Percentiles rank a stretch among this genome's conserved stretches.
These are phyloP conservation scores for Alternaria rosae DNA, from an alignment of 2,329 filamentous ascomycete genomes.

Conservation along the genomic window DNA sequence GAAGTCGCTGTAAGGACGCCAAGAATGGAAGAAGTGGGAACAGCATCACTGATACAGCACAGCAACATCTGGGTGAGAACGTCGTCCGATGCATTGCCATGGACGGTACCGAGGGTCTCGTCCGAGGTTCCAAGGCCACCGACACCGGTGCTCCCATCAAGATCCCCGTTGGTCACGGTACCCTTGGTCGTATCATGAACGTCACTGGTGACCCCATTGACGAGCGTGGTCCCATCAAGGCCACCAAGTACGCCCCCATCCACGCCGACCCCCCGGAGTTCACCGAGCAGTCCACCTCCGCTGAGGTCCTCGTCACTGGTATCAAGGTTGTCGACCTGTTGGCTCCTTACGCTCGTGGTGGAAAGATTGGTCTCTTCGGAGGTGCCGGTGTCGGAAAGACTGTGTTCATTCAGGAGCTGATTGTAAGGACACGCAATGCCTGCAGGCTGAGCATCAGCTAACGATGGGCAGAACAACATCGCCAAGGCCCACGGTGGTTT, in stretches of 20 bases:
- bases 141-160: constrained; percentile 96
- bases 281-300: constrained; percentile 92
- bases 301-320: constrained; percentile 97
- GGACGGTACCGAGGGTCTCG: constrained; percentile 99
- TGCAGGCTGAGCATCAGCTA: constrained; percentile 22
- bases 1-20: constrained; percentile 85
- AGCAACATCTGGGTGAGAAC: constrained; percentile 99
- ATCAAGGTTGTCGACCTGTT: constrained; percentile 99
- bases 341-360: constrained; percentile 99
- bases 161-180: constrained; percentile 92
- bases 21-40: constrained; percentile 30
- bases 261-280: constrained; percentile 94
- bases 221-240: constrained; percentile 98
- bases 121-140: constrained; percentile 82
- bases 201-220: constrained; percentile 99
- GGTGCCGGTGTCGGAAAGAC: constrained; percentile 99
- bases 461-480: constrained; percentile 84
- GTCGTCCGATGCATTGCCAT: constrained; percentile 99
- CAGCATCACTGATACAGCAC: constrained; percentile 36
- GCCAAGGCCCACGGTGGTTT: constrained; percentile 99
- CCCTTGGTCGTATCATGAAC: constrained; percentile 99
- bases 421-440: constrained; percentile 64
- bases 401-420: constrained; percentile 99
- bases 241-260: constrained; percentile 84
- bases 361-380: constrained; percentile 99